These are phyloP conservation scores for Cronartium ribicola DNA, from an alignment of 1,284 basidiomycete genomes.

Conservation along the genomic window DNA sequence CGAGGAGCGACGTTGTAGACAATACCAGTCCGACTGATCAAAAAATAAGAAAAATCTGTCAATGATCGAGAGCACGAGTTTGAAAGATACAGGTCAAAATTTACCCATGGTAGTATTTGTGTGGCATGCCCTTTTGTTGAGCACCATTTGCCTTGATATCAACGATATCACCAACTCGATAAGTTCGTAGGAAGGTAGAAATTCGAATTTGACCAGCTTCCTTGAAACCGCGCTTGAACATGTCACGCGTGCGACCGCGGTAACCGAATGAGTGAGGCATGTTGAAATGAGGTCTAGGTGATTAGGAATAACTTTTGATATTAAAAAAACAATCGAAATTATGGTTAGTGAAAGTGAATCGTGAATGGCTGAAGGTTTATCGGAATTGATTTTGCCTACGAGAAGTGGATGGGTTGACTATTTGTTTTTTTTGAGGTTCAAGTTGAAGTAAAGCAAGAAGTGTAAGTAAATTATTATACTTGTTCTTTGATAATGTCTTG, in stretches of 20 bases:
- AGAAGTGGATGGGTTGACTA: no score
- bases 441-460: no score
- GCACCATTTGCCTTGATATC: slow-evolving; percentile 99
- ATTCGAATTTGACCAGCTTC: slow-evolving; percentile 64
- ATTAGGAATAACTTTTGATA: no score
- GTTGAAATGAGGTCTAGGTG: no score
- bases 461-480: no score
- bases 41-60: not conserved
- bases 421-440: no score
- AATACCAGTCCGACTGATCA: slow-evolving; percentile 81
- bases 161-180: slow-evolving; percentile 95
- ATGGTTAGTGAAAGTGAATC: not conserved
- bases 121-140: slow-evolving; percentile 99
- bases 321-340: not conserved
- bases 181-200: slow-evolving; percentile 88
- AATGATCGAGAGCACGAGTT: not conserved
- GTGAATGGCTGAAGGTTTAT: not conserved
- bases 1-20: slow-evolving; percentile 96
- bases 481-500: no score
- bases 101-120: slow-evolving; percentile 64
- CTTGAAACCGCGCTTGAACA: slow-evolving; percentile 98
- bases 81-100: not conserved
- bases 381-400: not conserved
- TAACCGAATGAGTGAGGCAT: slow-evolving; percentile 99
- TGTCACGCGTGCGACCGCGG: slow-evolving; percentile 98